Base-by-base conservation (phyloP, 805 yeast species). In the Candida oleophila region DNA sequence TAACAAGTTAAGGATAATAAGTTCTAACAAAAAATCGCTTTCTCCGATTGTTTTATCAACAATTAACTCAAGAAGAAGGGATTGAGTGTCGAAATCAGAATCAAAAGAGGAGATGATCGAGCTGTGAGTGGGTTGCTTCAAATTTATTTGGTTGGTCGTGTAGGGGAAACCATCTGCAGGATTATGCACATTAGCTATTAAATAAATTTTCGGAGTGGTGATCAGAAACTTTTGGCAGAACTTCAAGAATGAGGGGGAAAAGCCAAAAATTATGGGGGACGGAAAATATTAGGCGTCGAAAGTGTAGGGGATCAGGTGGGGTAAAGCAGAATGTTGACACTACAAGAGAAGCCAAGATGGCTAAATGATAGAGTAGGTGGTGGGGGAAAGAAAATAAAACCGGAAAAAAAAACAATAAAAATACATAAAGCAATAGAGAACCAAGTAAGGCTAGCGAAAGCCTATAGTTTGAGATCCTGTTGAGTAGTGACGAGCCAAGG, bases 61-160 rank as follows among this genome's bases (percentile, higher is more conserved):
- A 25, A 25, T 7, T 11, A 5, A 25, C 30, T 25, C 30, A 11
- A 36, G 14, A 20, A 36, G 19, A 20, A 36, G 39, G 22, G 39
- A 22, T 16, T 9, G n/a, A 5, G 7, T 33, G 36, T 14, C 14
- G 7, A 33, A 33, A 14, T 33, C n/a, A 15, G 18, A 15, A 33
- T 15, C 36, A 18, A 36, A 39, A 22, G 42, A 7, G 42, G 42
- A 37, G 40, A 18, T 37, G 28, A 37, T n/a, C n/a, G 22, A 37
- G 5, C 7, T 18, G 40, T 15, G 40, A 15, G 40, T 11, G 28
- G 19, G 40, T 20, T 11, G 40, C 40, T 37, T 12, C 7, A 37
- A 37, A 37, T 15, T 33, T 8, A n/a, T 36, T 36, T 36, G 22
- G 39, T 20, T 11, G 39, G 39, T 36, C 39, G 39, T 36, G 39